phyloP scores from a whole-genome alignment of 768 basidiomycete genomes.

The Zangia roseola region DNA sequence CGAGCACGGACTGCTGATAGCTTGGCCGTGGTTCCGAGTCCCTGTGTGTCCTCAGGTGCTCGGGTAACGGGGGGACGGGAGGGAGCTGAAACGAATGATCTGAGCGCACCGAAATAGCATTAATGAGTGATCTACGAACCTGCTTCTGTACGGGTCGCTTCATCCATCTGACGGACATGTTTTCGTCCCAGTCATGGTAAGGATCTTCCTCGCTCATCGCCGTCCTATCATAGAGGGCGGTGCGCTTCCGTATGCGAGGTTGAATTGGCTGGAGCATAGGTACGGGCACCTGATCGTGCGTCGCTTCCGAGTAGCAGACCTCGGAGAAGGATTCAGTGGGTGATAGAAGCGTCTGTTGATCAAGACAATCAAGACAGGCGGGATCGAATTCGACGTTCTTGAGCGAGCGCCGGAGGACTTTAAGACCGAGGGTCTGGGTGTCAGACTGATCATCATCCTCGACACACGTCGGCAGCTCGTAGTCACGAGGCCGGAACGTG shows the following conservation, averaged over 20 bases:
- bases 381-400: constrained; percentile 40
- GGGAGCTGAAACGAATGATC: constrained; percentile 19
- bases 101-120: not conserved
- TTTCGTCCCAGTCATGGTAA: constrained; percentile 36
- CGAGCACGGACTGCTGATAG: constrained; percentile 31
- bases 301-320: constrained; percentile 41
- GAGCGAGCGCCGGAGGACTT: constrained; percentile 34
- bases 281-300: constrained; percentile 32
- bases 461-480: constrained; percentile 27
- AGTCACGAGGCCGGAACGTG: constrained; percentile 34
- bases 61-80: constrained; percentile 27
- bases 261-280: constrained; percentile 32
- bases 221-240: constrained; percentile 30
- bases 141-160: constrained; percentile 7
- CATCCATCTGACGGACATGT: constrained; percentile 28
- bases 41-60: constrained; percentile 21
- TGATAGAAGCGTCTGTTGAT: constrained; percentile 40
- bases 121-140: constrained; percentile 15
- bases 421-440: constrained; percentile 28
- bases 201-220: constrained; percentile 36
- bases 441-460: constrained; percentile 31
- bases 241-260: constrained; percentile 31
- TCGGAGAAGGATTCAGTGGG: constrained; percentile 44
- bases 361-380: constrained; percentile 40
- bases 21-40: constrained; percentile 19